Conservation (phyloP, 305 asterid species). For the Striga hermonthica region DNA sequence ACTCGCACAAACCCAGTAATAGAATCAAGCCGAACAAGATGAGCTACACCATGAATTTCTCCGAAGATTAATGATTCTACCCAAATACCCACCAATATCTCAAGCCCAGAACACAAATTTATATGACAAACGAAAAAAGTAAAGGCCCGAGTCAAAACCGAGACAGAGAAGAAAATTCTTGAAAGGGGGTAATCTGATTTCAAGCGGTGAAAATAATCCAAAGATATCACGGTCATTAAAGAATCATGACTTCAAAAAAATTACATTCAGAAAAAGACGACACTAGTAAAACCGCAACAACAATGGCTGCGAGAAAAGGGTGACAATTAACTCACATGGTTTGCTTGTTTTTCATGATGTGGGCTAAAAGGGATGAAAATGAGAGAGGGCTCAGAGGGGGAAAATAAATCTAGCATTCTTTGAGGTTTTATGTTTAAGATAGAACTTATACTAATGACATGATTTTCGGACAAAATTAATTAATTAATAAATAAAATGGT, state of each 20-base stretch:
- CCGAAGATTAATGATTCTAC: not conserved
- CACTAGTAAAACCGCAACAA: conserved; percentile 9
- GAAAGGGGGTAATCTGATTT: conserved; percentile 11
- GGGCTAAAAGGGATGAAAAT: too few species aligned
- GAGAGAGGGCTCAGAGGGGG: too few species aligned
- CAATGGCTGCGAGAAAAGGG: conserved; percentile 14
- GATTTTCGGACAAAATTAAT: too few species aligned
- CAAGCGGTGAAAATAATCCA: conserved; percentile 12
- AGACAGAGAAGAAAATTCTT: conserved; percentile 10
- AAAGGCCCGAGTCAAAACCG: conserved; percentile 20
- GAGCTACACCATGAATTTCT: not conserved
- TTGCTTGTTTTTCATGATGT: too few species aligned
- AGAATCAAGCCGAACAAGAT: conserved; percentile 14
- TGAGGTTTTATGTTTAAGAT: too few species aligned
- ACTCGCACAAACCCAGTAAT: too few species aligned
- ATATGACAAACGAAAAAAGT: not conserved
- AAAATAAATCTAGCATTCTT: too few species aligned
- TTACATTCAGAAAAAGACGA: conserved; percentile 21
- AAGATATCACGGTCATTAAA: conserved; percentile 8
- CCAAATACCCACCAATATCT: conserved; percentile 14
- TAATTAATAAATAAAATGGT: too few species aligned
- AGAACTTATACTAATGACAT: too few species aligned
- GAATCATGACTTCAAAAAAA: conserved; percentile 7
- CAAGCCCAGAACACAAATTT: not conserved
- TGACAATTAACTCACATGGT: too few species aligned